Base-by-base conservation (phyloP, 2,329 filamentous ascomycete species). In the Rutstroemia sydowiana region DNA sequence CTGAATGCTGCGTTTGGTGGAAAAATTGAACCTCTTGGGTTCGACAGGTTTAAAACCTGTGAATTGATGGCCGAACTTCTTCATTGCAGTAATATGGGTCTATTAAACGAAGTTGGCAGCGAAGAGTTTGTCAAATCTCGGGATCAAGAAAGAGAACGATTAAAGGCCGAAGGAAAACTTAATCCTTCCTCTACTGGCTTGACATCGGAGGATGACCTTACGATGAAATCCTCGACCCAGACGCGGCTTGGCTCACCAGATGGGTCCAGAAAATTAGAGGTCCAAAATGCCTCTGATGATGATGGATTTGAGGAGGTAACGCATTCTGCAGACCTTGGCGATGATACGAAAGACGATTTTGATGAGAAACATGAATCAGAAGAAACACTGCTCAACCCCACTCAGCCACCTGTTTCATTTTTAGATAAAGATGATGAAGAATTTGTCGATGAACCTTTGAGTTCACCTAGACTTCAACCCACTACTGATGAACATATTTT, bases 41-140 rank as follows among this genome's bases (percentile, higher is more conserved):
- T 98, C 65, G 93, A 98, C 69, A 80, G 93, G 18, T 98, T 98
- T 75, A 98, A 98, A 75, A 97, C 93, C 0, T 98, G 93, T 69
- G 93, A 98, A 70, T 76, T 98, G 54, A 97, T 98, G 93, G 93
- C 93, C 1, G 93, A 98, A 69, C 75, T 98, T 41, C 73, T 98
- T 36, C 93, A 98, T 69, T 98, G 93, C 70, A 97, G 92, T 68
- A 98, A 98, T 67, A 98, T 98, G 93, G 91, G 88, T 5, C 74
- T 98, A 32, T 73, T 98, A 59, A 98, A 98, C 65, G 91, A 97
- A 66, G 75, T 82, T 9, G 93, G 92, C 30, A 91, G 90, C 10
- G 91, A 98, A 66, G 84, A 89, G 58, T 82, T 95, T 58, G 89
- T 97, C 54, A 82, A 78, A 55, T 76, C 81, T 39, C 80, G 93